Evolutionary conservation across 2,329 filamentous ascomycete genomes (phyloP).

Genomic region (Ceratocystis harringtonii): DNA sequence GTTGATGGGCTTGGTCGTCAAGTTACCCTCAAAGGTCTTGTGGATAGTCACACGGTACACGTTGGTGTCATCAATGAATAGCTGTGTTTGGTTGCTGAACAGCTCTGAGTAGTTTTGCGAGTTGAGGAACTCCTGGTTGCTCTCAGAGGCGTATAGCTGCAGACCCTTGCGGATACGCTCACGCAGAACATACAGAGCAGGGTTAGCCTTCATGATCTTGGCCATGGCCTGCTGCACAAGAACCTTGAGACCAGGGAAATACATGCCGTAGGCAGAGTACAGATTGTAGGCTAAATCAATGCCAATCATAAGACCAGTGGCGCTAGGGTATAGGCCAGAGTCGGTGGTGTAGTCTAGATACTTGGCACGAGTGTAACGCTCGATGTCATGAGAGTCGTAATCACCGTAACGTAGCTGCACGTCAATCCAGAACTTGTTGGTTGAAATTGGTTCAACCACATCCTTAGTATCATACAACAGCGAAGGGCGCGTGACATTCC

Average conservation of each 20-base stretch:
- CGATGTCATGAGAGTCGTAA: constrained; percentile 98
- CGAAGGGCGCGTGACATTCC: constrained; percentile 91
- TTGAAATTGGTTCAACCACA: constrained; percentile 79
- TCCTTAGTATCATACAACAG: constrained; percentile 94
- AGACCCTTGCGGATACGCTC: constrained; percentile 98
- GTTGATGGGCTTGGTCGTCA: constrained; percentile 99
- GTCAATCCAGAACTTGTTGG: constrained; percentile 99
- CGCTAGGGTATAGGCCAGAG: constrained; percentile 95
- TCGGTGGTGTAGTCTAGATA: constrained; percentile 98
- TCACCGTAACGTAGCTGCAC: constrained; percentile 93
- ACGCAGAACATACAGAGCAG: constrained; percentile 84
- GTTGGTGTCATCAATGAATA: constrained; percentile 98
- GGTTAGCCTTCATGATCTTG: constrained; percentile 99
- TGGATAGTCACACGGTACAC: constrained; percentile 99
- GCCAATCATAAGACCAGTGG: constrained; percentile 92
- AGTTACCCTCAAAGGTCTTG: constrained; percentile 97
- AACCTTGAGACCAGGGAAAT: constrained; percentile 94
- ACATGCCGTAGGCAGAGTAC: constrained; percentile 95
- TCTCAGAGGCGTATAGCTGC: constrained; percentile 94
- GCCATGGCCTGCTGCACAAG: constrained; percentile 97
- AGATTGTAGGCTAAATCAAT: constrained; percentile 97
- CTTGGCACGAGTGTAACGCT: constrained; percentile 92
- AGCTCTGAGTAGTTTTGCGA: constrained; percentile 98
- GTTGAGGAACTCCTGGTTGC: constrained; percentile 97
- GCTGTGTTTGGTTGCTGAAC: constrained; percentile 96